Evolutionary conservation across 129 eudicot species (phyloP), one percentile per base, ranked within the genome.

Genomic region (Smallanthus sonchifolius): DNA sequence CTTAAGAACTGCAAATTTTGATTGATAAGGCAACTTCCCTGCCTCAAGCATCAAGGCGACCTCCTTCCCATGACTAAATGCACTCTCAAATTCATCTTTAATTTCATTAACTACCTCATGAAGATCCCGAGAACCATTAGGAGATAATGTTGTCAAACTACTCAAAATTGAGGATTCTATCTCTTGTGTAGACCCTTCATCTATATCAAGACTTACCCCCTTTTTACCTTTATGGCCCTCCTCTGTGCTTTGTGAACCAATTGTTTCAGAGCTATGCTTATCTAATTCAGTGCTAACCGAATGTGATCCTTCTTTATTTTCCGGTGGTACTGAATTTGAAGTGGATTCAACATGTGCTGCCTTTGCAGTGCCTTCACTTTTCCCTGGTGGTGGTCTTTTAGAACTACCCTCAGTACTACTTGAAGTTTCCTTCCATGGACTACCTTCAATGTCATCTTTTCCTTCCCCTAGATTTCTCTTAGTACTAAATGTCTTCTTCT

Each of bases 41-140:
- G 89, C 96, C 77, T 94, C 98, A 36, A 94, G 97, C 97, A 94
- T 81, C 84, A 82, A 43, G 40, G 97, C 96, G 2, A 94, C 97
- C 82, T 94, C 98, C 67, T 82, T 91, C 74, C 98, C 98, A n/a
- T 86, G 78, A 66, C 62, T 75, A 74, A 91, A 84, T 11, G 98
- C 98, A 59, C 77, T 74, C 75, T 79, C 96, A 42, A 94, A 94
- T 70, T 90, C 97, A 72, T 76, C 91, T 76, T 84, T 88, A 24
- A 94, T 91, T 77, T 90, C 98, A 48, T 80, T 83, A 69, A 88
- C 94, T 65, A 90, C 98, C 74, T 94, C 98, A 35, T 80, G 79
- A 68, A 94, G 86, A 84, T 94, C 96, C 51, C 96, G 87, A 56
- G 89, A 83, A 43, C 98, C 97, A 70, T 85, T 89, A 65, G 83